Base-by-base conservation (phyloP, 2,329 filamentous ascomycete species). In the Talaromyces sp. region DNA sequence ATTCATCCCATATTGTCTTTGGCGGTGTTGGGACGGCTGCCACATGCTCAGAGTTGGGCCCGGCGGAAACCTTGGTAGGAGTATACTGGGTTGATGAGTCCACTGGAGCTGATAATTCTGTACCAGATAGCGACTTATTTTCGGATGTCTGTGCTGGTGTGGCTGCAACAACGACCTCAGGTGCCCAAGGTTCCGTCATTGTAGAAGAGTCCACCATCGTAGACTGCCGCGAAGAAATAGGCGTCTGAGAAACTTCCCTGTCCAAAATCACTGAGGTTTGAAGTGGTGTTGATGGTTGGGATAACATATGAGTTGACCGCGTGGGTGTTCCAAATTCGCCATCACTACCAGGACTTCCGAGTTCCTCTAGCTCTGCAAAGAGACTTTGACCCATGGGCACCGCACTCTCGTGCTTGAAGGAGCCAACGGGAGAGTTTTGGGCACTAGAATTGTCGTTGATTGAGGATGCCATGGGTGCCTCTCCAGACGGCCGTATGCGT, bases 341-440 rank as follows among this genome's bases (percentile, higher is more conserved):
- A 62, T 91, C 89, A 63, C 91, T 90, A 66, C 89, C 88, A 64
- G 70, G 79, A 60, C 86, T 85, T 63, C 85, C 88, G 50, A 97
- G 79, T 65, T 91, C 90, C 57, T 89, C 91, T 48, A 99, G 83
- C 74, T 99, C 94, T 46, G 92, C 92, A 72, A 94, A 96, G 56
- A 99, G 80, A 69, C 89, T 97, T 78, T 96, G 90, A 17, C 85
- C 83, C 64, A 79, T 79, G 56, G 78, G 75, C n/a, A 77, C 78
- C 48, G 74, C 76, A 32, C 75, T 70, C 56, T 76, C 77, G 61
- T 77, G 78, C 51, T 75, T 76, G 64, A 83, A 77, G 66, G 80
- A 84, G 29, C 78, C 71, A 10, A 82, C 80, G 11, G 83, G 83
- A n/a, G 79, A 81, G 63, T 83, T 79, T 60, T 77, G 79, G 5